phyloP scores from a whole-genome alignment of 2,329 filamentous ascomycete genomes.

The Calonectria honghensis region DNA sequence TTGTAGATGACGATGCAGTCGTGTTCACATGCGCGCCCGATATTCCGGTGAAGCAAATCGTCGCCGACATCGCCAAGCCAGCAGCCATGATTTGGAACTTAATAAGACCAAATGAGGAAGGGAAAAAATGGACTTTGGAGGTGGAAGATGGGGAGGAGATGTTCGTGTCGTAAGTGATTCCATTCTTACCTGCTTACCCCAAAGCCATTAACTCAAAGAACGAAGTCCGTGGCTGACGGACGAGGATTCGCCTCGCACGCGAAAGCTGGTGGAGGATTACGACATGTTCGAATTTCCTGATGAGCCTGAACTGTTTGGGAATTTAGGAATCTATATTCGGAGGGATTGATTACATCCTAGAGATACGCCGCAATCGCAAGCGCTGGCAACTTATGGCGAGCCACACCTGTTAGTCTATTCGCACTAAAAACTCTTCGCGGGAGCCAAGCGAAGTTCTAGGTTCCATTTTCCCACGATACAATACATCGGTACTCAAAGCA shows the following conservation, averaged over 20 bases:
- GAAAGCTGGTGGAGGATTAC: constrained; percentile 25
- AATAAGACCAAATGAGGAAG: neutral
- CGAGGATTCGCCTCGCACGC: constrained; percentile 30
- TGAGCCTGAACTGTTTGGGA: neutral
- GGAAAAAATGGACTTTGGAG: neutral
- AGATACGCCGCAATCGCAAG: neutral
- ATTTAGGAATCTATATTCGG: constrained; percentile 21
- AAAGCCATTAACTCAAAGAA: neutral
- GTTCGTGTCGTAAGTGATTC: neutral
- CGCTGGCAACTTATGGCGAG: too few relatives aligned
- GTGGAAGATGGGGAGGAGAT: neutral
- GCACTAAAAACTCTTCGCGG: neutral
- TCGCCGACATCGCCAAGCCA: constrained; percentile 47
- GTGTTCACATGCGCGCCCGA: constrained; percentile 40
- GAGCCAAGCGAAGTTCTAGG: neutral
- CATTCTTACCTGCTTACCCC: fast-evolving
- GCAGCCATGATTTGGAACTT: constrained; percentile 42
- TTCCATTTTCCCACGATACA: neutral
- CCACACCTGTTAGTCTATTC: too few relatives aligned
- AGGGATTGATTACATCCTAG: neutral
- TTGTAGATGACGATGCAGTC: constrained; percentile 43
- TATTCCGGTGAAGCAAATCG: constrained; percentile 47
- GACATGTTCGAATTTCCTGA: neutral
- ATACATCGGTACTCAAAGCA: neutral
- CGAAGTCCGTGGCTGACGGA: constrained; percentile 27